Percentiles rank a stretch among this genome's conserved stretches.
These are phyloP conservation scores for Hypoxylon sp. DNA, from an alignment of 2,329 filamentous ascomycete species.

Conservation along the genomic window DNA sequence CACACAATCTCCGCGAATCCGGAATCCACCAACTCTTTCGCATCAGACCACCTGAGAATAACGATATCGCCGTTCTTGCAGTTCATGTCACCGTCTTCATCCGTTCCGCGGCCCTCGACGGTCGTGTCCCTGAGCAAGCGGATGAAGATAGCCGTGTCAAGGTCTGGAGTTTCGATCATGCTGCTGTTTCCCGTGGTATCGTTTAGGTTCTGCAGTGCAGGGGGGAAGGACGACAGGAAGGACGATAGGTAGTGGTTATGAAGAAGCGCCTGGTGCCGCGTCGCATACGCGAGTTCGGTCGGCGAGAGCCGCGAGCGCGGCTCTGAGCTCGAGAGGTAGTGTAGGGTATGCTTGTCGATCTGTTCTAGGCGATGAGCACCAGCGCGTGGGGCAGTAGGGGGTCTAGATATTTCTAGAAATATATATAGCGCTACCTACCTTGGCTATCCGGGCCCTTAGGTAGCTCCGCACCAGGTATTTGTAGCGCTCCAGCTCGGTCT, in stretches of 20 bases:
- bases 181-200: slow-evolving; percentile 89
- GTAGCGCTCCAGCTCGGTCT: slow-evolving; percentile 94
- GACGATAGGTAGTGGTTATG: slow-evolving; percentile 86
- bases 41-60: slow-evolving; percentile 80
- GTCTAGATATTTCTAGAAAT: neutral
- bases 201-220: slow-evolving; percentile 83
- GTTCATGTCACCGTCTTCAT: slow-evolving; percentile 70
- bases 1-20: slow-evolving; percentile 70
- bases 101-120: slow-evolving; percentile 71
- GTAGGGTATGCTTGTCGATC: slow-evolving; percentile 81
- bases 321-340: slow-evolving; percentile 72
- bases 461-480: slow-evolving; percentile 91
- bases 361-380: slow-evolving; percentile 48
- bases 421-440: slow-evolving; percentile 65
- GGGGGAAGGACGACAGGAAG: slow-evolving; percentile 86
- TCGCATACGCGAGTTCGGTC: slow-evolving; percentile 84
- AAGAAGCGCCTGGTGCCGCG: slow-evolving; percentile 84
- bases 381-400: neutral
- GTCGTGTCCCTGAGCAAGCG: slow-evolving; percentile 73
- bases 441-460: slow-evolving; percentile 85
- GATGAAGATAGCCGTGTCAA: slow-evolving; percentile 86
- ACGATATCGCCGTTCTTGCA: slow-evolving; percentile 72
- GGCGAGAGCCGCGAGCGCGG: slow-evolving; percentile 75
- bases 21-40: slow-evolving; percentile 68
- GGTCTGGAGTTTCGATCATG: slow-evolving; percentile 92